Evolutionary conservation across 2,329 filamentous ascomycete species (phyloP).

Genomic region (Ceratocystis colombiana): DNA sequence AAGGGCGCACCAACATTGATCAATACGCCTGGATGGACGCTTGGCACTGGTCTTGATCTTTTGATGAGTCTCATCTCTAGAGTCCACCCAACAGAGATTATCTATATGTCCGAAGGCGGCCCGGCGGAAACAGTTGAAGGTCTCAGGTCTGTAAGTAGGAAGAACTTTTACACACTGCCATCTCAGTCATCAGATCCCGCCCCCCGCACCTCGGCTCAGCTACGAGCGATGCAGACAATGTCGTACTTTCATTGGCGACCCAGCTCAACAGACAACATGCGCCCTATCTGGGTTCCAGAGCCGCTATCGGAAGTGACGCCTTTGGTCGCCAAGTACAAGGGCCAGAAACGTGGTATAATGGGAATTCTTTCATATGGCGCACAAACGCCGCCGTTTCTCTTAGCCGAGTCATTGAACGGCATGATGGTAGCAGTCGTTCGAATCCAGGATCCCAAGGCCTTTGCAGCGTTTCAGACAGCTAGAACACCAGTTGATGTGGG

Average conservation of each 20-base stretch:
- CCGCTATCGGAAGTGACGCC: conserved; percentile 50
- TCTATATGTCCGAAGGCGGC: conserved; percentile 60
- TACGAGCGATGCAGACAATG: conserved; percentile 66
- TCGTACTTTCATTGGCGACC: conserved; percentile 57
- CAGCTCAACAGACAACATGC: background rate
- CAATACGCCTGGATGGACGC: conserved; percentile 66
- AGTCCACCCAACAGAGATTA: conserved; percentile 49
- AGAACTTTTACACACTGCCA: conserved; percentile 43
- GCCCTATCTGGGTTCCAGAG: conserved; percentile 40
- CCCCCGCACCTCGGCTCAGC: conserved; percentile 52
- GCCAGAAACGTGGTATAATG: conserved; percentile 43
- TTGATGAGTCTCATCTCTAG: conserved; percentile 47
- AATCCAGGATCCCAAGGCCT: conserved; percentile 45
- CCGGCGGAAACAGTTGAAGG: conserved; percentile 47
- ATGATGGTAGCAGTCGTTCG: conserved; percentile 57
- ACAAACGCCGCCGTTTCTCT: conserved; percentile 46
- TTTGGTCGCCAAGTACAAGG: conserved; percentile 52
- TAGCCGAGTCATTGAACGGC: conserved; percentile 59
- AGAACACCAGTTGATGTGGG: conserved; percentile 21
- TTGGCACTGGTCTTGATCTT: conserved; percentile 58
- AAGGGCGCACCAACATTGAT: conserved; percentile 51
- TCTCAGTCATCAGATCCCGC: conserved; percentile 49
- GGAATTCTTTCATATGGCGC: conserved; percentile 60
- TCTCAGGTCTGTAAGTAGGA: conserved; percentile 39
- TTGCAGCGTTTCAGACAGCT: conserved; percentile 31